A percentile compares a stretch with the other conserved stretches of the same genome.
phyloP scores from a whole-genome alignment of 2,329 filamentous ascomycete genomes.

The Plenodomus lindquistii region DNA sequence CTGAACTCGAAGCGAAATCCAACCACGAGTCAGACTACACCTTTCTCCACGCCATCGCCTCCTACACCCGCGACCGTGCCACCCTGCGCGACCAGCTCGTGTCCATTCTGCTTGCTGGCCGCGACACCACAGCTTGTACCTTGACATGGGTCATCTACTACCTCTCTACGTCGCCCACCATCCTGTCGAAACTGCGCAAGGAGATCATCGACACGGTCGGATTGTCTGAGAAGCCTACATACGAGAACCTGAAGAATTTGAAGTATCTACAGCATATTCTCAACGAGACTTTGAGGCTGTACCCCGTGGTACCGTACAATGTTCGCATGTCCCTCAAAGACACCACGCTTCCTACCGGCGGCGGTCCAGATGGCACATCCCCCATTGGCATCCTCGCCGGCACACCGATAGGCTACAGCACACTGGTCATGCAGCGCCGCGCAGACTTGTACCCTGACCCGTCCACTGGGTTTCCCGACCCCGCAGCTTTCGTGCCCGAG shows the following conservation, averaged over 20 bases:
- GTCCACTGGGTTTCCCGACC: constrained; percentile 46
- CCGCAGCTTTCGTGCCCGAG: constrained; percentile 52
- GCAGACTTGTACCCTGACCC: constrained; percentile 52
- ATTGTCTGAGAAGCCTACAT: constrained; percentile 63
- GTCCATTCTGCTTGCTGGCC: constrained; percentile 75
- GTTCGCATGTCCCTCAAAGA: constrained; percentile 52
- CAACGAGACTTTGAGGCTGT: constrained; percentile 49
- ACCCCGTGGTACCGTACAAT: constrained; percentile 56
- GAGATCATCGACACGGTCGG: constrained; percentile 75
- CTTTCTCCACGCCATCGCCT: constrained; percentile 83
- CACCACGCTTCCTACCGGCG: constrained; percentile 55
- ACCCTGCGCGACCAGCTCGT: constrained; percentile 81
- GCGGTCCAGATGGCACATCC: constrained; percentile 50
- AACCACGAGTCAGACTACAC: constrained; percentile 76
- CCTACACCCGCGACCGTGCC: constrained; percentile 69
- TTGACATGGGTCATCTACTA: constrained; percentile 85
- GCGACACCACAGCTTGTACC: constrained; percentile 83
- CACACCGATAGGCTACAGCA: constrained; percentile 53
- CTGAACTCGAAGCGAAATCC: constrained; percentile 73
- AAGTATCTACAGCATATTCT: constrained; percentile 62
- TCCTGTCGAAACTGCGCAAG: constrained; percentile 68
- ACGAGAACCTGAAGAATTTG: constrained; percentile 84
- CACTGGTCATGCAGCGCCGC: constrained; percentile 55
- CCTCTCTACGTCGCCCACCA: constrained; percentile 70
- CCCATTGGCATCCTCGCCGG: constrained; percentile 51